These are phyloP conservation scores for Colletotrichum truncatum DNA, from an alignment of 2,329 filamentous ascomycete species.

Conservation along the genomic window DNA sequence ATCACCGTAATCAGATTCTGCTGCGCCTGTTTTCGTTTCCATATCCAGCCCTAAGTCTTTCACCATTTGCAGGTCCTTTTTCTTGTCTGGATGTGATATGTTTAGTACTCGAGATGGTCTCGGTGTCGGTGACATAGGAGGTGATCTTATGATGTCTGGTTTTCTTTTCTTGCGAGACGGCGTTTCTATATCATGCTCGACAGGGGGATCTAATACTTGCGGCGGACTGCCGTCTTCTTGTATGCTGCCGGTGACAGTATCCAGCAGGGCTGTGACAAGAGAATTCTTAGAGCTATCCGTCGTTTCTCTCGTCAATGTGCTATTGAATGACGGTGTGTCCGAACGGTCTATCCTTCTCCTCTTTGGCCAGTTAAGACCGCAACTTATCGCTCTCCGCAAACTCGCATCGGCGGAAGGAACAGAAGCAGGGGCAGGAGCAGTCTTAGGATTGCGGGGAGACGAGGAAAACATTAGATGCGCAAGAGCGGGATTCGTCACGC, in stretches of 20 bases:
- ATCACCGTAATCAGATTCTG: slow-evolving; percentile 61
- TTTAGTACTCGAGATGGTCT: not conserved
- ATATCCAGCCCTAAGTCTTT: slow-evolving; percentile 4
- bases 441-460: slow-evolving; percentile 69
- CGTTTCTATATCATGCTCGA: slow-evolving; percentile 40
- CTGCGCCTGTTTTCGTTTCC: not conserved
- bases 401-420: slow-evolving; percentile 53
- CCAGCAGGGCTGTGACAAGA: slow-evolving; percentile 70
- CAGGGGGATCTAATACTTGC: slow-evolving; percentile 36
- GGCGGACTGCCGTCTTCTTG: slow-evolving; percentile 49
- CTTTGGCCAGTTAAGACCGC: slow-evolving; percentile 77
- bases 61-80: not conserved
- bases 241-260: slow-evolving; percentile 68
- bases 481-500: slow-evolving; percentile 64
- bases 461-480: slow-evolving; percentile 76
- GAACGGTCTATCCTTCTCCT: slow-evolving; percentile 66
- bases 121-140: slow-evolving; percentile 30
- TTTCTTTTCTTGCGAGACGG: slow-evolving; percentile 54
- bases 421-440: slow-evolving; percentile 45
- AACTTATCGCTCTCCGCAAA: slow-evolving; percentile 73
- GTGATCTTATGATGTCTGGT: slow-evolving; percentile 6
- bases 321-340: slow-evolving; percentile 44
- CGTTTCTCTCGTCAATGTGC: slow-evolving; percentile 47
- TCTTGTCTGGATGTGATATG: not conserved
- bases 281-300: slow-evolving; percentile 64